Conservation (phyloP, 495 filamentous ascomycete genomes). For the Mycothermus thermophilus region DNA sequence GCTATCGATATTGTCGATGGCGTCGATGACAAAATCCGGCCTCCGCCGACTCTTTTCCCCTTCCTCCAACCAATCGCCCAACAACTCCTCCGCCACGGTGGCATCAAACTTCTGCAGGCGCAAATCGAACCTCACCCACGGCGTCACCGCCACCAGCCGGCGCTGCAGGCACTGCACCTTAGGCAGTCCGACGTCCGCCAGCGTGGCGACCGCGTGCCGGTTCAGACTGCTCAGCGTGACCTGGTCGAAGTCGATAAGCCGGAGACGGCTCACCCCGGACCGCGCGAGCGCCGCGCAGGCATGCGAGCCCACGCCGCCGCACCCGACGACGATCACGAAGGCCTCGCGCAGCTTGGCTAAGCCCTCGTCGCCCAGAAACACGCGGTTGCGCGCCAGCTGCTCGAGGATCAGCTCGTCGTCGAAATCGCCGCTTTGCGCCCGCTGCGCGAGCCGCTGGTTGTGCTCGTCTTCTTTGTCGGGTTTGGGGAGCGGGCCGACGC, state of each 20-base stretch:
- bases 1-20: slow-evolving; percentile 95
- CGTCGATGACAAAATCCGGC: slow-evolving; percentile 85
- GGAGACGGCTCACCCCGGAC: slow-evolving; percentile 73
- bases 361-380: slow-evolving; percentile 75
- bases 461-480: slow-evolving; percentile 62
- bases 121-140: slow-evolving; percentile 85
- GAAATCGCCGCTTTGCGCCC: slow-evolving; percentile 78
- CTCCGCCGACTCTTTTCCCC: slow-evolving; percentile 45
- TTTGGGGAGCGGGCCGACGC: slow-evolving; percentile 46
- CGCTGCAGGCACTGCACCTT: slow-evolving; percentile 77
- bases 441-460: slow-evolving; percentile 57
- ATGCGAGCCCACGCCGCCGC: slow-evolving; percentile 90
- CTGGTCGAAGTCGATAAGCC: slow-evolving; percentile 96
- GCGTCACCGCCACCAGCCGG: slow-evolving; percentile 68
- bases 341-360: slow-evolving; percentile 63
- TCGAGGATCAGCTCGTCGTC: slow-evolving; percentile 92
- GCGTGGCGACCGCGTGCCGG: slow-evolving; percentile 82
- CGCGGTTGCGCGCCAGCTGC: slow-evolving; percentile 86
- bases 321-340: slow-evolving; percentile 81
- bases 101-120: slow-evolving; percentile 72
- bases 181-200: slow-evolving; percentile 86
- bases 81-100: slow-evolving; percentile 31
- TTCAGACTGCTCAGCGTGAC: slow-evolving; percentile 88
- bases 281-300: slow-evolving; percentile 73
- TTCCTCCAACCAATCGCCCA: slow-evolving; percentile 47